Percentiles rank a stretch among this genome's conserved stretches.
phyloP scores from a whole-genome alignment of 2,329 filamentous ascomycete genomes.

The Coleophoma cylindrospora region DNA sequence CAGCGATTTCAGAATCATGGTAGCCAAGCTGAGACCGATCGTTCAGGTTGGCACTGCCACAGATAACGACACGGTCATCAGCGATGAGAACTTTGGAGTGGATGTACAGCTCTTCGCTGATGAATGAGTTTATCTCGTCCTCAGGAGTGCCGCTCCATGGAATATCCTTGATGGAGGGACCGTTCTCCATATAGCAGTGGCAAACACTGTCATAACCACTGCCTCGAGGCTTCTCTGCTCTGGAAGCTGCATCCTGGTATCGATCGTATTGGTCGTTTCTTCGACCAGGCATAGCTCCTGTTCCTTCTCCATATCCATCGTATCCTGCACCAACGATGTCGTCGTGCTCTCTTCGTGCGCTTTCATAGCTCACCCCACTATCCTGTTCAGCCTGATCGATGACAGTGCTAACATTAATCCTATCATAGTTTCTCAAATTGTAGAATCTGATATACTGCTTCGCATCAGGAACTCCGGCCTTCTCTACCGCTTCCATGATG shows the following conservation, averaged over 20 bases:
- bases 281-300: constrained; percentile 28
- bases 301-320: constrained; percentile 28
- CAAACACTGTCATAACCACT: constrained; percentile 72
- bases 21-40: constrained; percentile 71
- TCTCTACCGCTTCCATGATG: constrained; percentile 67
- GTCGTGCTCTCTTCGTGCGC: constrained; percentile 60
- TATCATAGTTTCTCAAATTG: constrained; percentile 79
- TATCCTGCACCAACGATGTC: constrained; percentile 46
- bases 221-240: constrained; percentile 34
- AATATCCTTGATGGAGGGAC: constrained; percentile 58
- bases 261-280: constrained; percentile 32
- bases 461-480: constrained; percentile 62
- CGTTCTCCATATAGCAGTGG: constrained; percentile 77
- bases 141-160: constrained; percentile 51
- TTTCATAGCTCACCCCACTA: constrained; percentile 63
- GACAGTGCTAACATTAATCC: constrained; percentile 65
- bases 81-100: constrained; percentile 72
- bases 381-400: constrained; percentile 56
- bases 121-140: constrained; percentile 54
- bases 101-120: constrained; percentile 58
- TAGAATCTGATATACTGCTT: constrained; percentile 76
- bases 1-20: constrained; percentile 87
- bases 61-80: constrained; percentile 78
- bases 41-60: constrained; percentile 61
- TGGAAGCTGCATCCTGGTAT: constrained; percentile 66